These are phyloP conservation scores for Aureobasidium musti DNA, from an alignment of 2,329 filamentous ascomycete species.

Conservation along the genomic window DNA sequence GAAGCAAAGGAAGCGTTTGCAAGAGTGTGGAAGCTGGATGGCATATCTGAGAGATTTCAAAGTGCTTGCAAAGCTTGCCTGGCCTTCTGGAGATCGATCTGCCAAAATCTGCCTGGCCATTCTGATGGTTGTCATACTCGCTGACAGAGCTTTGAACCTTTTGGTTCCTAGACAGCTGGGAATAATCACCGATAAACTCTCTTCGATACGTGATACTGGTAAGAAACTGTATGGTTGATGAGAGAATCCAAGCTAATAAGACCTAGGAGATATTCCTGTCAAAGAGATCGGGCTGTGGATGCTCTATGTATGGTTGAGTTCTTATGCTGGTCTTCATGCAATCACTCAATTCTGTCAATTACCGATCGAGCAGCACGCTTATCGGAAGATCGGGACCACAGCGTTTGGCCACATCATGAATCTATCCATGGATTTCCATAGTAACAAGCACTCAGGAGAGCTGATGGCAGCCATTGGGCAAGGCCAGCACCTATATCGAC, in stretches of 20 bases:
- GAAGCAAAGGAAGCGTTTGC: slow-evolving; percentile 61
- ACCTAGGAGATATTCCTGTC: slow-evolving; percentile 49
- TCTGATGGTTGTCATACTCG: slow-evolving; percentile 68
- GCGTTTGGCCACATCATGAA: slow-evolving; percentile 68
- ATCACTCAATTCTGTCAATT: slow-evolving; percentile 56
- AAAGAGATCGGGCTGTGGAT: slow-evolving; percentile 56
- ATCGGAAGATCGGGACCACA: slow-evolving; percentile 59
- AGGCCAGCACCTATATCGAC: slow-evolving; percentile 59
- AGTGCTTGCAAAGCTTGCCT: slow-evolving; percentile 75
- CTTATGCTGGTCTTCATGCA: slow-evolving; percentile 54
- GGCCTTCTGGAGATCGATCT: slow-evolving; percentile 66
- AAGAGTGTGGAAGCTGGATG: slow-evolving; percentile 74
- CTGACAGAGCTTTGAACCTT: slow-evolving; percentile 71
- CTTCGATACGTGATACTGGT: slow-evolving; percentile 50
- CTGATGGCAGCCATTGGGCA: slow-evolving; percentile 66
- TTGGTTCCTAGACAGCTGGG: slow-evolving; percentile 80
- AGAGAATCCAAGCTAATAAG: neutral
- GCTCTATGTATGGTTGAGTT: slow-evolving; percentile 52
- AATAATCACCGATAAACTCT: slow-evolving; percentile 71
- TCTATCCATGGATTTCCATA: slow-evolving; percentile 71
- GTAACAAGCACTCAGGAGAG: slow-evolving; percentile 64
- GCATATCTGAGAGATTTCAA: slow-evolving; percentile 73
- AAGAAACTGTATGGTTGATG: slow-evolving; percentile 30
- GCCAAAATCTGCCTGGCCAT: slow-evolving; percentile 69
- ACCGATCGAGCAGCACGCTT: slow-evolving; percentile 59